phyloP scores from a whole-genome alignment of 1,284 basidiomycete species.

The Farysia itapuensis region DNA sequence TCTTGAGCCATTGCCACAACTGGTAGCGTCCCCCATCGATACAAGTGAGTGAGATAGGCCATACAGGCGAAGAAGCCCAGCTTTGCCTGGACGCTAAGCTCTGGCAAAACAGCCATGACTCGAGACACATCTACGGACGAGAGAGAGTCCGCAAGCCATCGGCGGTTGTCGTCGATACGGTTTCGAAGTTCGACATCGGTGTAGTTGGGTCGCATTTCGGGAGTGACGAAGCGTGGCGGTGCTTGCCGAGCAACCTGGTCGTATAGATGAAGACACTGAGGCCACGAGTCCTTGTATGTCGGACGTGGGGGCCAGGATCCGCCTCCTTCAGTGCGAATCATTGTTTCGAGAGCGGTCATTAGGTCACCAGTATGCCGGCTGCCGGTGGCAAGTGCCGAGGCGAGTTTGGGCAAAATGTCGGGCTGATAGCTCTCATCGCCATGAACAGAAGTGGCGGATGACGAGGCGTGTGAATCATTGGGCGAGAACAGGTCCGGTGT shows the following conservation, averaged over 20 bases:
- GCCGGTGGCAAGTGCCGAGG: conserved; percentile 8
- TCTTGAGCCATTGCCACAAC: conserved; percentile 38
- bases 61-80: conserved; percentile 33
- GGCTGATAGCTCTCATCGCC: conserved; percentile 16
- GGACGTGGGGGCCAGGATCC: conserved; percentile 32
- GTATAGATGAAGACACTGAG: conserved; percentile 22
- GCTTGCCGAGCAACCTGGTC: conserved; percentile 18
- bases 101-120: conserved; percentile 9
- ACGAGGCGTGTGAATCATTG: conserved; percentile 19
- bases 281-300: conserved; percentile 32
- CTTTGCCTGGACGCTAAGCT: conserved; percentile 13
- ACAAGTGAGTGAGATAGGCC: conserved; percentile 31
- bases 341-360: conserved; percentile 14
- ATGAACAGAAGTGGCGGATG: conserved; percentile 27
- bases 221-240: conserved; percentile 31
- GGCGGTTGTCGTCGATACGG: conserved; percentile 27
- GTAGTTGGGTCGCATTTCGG: conserved; percentile 22
- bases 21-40: conserved; percentile 33
- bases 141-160: conserved; percentile 18
- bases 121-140: conserved; percentile 6
- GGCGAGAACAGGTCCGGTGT: conserved; percentile 19
- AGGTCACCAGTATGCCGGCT: too few relatives aligned
- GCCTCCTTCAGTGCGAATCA: conserved; percentile 27
- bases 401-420: conserved; percentile 23
- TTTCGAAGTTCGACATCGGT: conserved; percentile 16